Base-by-base conservation (phyloP, 1,284 basidiomycete genomes). In the Coniophora puteana region DNA sequence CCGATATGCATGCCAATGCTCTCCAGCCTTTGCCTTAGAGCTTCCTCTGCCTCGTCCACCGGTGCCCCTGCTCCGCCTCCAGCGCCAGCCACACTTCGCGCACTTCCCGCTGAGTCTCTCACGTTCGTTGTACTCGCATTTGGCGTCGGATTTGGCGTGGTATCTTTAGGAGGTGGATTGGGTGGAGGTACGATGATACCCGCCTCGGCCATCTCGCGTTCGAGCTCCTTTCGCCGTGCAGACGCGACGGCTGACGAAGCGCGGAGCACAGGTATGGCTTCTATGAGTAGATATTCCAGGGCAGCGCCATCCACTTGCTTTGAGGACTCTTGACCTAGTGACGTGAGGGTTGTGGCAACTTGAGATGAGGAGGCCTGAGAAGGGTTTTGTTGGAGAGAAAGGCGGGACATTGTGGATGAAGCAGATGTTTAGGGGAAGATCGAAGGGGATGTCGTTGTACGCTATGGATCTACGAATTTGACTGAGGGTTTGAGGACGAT, bases 1-100 rank as follows among this genome's bases (percentile, higher is more conserved):
- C 93, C 93, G 1, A 95, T 88, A 59, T 93, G 89, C 51, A 83
- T 64, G 0, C 93, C 93, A 48, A 97, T 89, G 6, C 78, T 68
- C 60, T 95, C 92, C 29, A 95, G 67, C 38, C 90, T 69, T 22
- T 73, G 63, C 28, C 77, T 67, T 11, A 93, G 62, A 7, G 76
- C 84, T 38, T 85, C 83, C 38, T 93, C 89, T 13, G 83, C 83
- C 10, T 89, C 85, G 27, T 89, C 78, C 3, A 54, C 55, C 8
- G 55, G 47, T 4, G 44, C 44, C 11, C 49, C 30, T 27, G 57
- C 59, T 11, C 50, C 46, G 29, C 45, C 35, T 6, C 51, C 44
- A 28, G 54, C 55, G 30, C 57, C 58, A 29, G 63, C 64, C 28
- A 55, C 56, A 27, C 34, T 48, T 56, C 1, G 51, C 44, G 0